Evolutionary conservation across 345 rosid genomes (phyloP).

Genomic region (Euphorbia lathyris): DNA sequence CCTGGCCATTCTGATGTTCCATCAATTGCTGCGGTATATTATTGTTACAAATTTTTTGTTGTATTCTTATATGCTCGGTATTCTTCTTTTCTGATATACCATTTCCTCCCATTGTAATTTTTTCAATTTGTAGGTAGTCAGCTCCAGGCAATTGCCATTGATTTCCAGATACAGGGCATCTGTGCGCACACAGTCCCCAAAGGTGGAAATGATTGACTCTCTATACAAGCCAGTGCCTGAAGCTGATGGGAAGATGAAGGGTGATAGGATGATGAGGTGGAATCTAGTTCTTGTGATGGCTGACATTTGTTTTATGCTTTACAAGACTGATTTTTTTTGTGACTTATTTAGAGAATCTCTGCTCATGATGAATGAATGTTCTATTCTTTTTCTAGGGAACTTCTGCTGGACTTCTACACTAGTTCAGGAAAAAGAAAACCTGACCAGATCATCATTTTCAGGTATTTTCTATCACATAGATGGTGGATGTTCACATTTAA

Average conservation of each 20-base stretch:
- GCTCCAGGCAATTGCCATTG: conserved; percentile 88
- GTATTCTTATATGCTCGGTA: neutral
- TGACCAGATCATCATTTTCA: conserved; percentile 83
- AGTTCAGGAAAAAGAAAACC: conserved; percentile 85
- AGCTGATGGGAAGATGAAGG: conserved; percentile 82
- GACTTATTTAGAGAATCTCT: neutral
- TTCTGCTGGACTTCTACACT: conserved; percentile 66
- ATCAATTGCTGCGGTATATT: conserved; percentile 82
- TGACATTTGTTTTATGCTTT: neutral
- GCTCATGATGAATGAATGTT: neutral
- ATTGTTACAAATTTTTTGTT: neutral
- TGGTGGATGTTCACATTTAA: neutral
- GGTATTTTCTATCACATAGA: conserved; percentile 31
- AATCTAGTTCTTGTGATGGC: neutral
- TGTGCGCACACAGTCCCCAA: conserved; percentile 83
- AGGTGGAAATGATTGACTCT: conserved; percentile 86
- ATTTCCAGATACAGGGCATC: conserved; percentile 81
- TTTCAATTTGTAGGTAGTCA: conserved; percentile 43
- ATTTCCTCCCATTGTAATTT: neutral
- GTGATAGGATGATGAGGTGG: conserved; percentile 76
- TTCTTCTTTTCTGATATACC: neutral
- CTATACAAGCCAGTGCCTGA: conserved; percentile 58
- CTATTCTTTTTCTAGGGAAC: conserved; percentile 49
- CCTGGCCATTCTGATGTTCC: conserved; percentile 86
- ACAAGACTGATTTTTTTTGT: conserved; percentile 15